Percentiles rank a stretch among this genome's conserved stretches.
Evolutionary conservation across 495 filamentous ascomycete genomes (phyloP).

Genomic region (Cercophora samala): DNA sequence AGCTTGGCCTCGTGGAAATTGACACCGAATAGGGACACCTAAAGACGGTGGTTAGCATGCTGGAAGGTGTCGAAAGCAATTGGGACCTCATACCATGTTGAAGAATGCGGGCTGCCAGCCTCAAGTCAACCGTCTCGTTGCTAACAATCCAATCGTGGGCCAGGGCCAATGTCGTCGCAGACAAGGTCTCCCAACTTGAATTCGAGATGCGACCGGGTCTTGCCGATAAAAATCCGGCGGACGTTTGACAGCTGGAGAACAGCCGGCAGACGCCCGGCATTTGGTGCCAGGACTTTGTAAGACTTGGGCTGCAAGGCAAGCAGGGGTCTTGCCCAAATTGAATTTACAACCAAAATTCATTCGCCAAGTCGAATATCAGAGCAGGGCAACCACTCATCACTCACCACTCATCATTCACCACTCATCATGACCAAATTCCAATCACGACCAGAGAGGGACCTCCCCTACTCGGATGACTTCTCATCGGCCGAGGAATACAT

Average conservation of each 20-base stretch:
- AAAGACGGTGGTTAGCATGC: background rate
- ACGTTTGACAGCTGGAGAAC: background rate
- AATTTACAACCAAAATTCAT: background rate
- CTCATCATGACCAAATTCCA: constrained; percentile 21
- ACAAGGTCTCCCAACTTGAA: constrained; percentile 1
- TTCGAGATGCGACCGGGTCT: constrained; percentile 7
- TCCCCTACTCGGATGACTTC: constrained; percentile 47
- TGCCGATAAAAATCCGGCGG: constrained; percentile 14
- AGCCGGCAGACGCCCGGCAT: background rate
- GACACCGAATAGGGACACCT: constrained; percentile 83
- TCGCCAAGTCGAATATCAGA: constrained; percentile 13
- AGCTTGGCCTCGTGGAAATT: constrained; percentile 81
- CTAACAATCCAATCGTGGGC: constrained; percentile 17
- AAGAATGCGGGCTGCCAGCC: constrained; percentile 18
- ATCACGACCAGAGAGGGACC: constrained; percentile 40
- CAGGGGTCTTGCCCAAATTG: constrained; percentile 1
- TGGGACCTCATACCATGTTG: constrained; percentile 30
- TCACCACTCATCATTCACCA: background rate
- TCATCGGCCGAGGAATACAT: constrained; percentile 65
- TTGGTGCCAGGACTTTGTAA: background rate
- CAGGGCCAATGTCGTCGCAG: constrained; percentile 16
- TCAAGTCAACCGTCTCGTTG: constrained; percentile 23
- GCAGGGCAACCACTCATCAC: background rate
- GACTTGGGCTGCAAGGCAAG: background rate
- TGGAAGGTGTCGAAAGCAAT: background rate